These are phyloP conservation scores for Colletotrichum melonis DNA, from an alignment of 2,329 filamentous ascomycete species.

Conservation along the genomic window DNA sequence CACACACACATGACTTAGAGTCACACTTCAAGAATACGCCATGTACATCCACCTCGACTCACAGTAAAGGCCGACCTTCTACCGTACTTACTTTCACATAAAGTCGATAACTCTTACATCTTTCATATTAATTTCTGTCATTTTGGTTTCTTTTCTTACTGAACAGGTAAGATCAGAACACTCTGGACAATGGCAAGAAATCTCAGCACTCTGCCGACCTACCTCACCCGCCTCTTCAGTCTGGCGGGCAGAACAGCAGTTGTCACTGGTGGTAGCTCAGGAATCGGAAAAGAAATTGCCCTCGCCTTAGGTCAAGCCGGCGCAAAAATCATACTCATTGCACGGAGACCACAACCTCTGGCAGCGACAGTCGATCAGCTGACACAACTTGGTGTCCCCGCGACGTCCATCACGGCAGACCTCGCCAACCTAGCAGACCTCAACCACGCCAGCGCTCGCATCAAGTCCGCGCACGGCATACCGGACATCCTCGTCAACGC, in stretches of 20 bases:
- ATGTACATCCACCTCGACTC: neutral
- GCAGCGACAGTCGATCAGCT: slow-evolving; percentile 40
- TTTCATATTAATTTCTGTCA: neutral
- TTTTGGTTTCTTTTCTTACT: neutral
- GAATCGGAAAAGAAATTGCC: slow-evolving; percentile 48
- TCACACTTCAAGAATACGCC: neutral
- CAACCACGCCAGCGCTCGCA: slow-evolving; percentile 30
- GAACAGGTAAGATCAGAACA: neutral
- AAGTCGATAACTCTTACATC: neutral
- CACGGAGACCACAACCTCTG: slow-evolving; percentile 41
- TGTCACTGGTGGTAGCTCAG: slow-evolving; percentile 48
- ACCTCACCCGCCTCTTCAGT: slow-evolving; percentile 44
- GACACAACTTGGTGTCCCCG: slow-evolving; percentile 39
- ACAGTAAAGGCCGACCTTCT: neutral
- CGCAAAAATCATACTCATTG: slow-evolving; percentile 45
- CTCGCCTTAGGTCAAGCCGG: slow-evolving; percentile 44
- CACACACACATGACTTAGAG: neutral
- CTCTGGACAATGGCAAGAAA: slow-evolving; percentile 20
- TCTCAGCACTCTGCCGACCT: slow-evolving; percentile 26
- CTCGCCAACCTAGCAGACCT: slow-evolving; percentile 39
- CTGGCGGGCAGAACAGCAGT: slow-evolving; percentile 44
- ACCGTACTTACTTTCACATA: neutral
- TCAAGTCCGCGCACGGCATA: slow-evolving; percentile 37
- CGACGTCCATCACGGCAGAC: slow-evolving; percentile 38
- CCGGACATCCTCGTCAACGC: slow-evolving; percentile 49